Base-by-base conservation (phyloP, 805 yeast genomes). In the Yamadazyma sp. region DNA sequence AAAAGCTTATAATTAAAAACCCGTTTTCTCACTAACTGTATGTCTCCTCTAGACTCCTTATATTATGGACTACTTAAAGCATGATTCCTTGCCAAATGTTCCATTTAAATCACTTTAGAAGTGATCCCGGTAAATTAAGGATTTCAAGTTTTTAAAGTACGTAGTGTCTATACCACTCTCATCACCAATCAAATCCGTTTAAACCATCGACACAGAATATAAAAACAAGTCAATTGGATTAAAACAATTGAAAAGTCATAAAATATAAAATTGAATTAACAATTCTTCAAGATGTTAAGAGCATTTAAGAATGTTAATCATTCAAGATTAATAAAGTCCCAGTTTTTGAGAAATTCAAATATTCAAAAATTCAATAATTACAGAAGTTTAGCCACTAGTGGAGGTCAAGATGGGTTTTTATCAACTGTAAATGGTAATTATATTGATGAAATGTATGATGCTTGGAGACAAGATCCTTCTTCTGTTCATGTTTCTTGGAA, bases 401-500 rank as follows among this genome's bases (percentile, higher is more conserved):
- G n/a, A n/a, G 28, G 34, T n/a, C 14, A 67, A 39, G 98, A 93
- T 65, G 73, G 79, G 27, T 93, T 93, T 62, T 66, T 89, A 49
- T 85, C 84, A 49, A 78, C 93, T 41, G 78, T 80, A 58, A 86
- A 86, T 62, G 93, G 96, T 44, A 80, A 80, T 53, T 93, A 93
- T 64, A 85, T 93, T 52, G 99, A 93, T 63, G 97, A 93, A 70
- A 93, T 93, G 99, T 93, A 88, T 65, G 78, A 78, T 45, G 89
- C 95, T 33, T 93, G 98, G 98, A 75, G 78, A 54, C 62, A 78
- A 46, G 98, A 93, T 60, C 98, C 98, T 20, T 44, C 70, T 28
- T 79, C 91, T 36, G 99, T 93, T 27, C 99, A 93, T 62, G 82
- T 80, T 26, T 89, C 97, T 16, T 93, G 99, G 99, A 83, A 87